A percentile compares a stretch with the other conserved stretches of the same genome.
phyloP scores from a whole-genome alignment of 2,329 filamentous ascomycete genomes.

The Aspergillus fumigatus region DNA sequence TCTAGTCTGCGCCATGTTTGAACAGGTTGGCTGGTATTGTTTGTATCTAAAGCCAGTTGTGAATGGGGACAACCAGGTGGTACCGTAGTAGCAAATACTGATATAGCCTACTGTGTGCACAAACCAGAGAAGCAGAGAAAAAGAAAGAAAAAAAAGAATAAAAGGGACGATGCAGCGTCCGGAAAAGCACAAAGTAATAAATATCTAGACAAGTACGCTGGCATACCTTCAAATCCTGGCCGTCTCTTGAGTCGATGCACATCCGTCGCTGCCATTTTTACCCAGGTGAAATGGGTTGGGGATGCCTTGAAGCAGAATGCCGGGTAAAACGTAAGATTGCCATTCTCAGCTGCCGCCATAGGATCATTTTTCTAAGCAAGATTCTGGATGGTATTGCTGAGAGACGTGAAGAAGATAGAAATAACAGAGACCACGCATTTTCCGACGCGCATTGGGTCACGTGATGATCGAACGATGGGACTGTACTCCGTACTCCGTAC shows the following conservation, averaged over 20 bases:
- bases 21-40: background rate
- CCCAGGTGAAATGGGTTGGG: constrained; percentile 60
- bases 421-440: background rate
- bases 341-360: constrained; percentile 22
- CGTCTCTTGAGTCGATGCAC: constrained; percentile 49
- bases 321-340: constrained; percentile 47
- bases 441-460: background rate
- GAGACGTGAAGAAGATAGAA: background rate
- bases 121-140: background rate
- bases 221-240: constrained; percentile 49
- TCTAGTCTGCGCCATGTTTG: background rate
- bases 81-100: background rate
- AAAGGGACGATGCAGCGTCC: background rate
- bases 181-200: background rate
- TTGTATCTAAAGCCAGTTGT: background rate
- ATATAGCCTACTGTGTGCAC: background rate
- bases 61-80: background rate
- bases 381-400: background rate
- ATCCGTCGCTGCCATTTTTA: constrained; percentile 55
- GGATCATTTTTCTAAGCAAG: constrained; percentile 19
- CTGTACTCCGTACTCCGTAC: no score
- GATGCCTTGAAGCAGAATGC: constrained; percentile 57
- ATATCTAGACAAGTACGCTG: background rate
- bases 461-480: background rate
- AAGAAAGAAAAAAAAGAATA: no score